These are phyloP conservation scores for Suhomyces terraborum DNA, from an alignment of 1,139 yeast genomes.

Conservation along the genomic window DNA sequence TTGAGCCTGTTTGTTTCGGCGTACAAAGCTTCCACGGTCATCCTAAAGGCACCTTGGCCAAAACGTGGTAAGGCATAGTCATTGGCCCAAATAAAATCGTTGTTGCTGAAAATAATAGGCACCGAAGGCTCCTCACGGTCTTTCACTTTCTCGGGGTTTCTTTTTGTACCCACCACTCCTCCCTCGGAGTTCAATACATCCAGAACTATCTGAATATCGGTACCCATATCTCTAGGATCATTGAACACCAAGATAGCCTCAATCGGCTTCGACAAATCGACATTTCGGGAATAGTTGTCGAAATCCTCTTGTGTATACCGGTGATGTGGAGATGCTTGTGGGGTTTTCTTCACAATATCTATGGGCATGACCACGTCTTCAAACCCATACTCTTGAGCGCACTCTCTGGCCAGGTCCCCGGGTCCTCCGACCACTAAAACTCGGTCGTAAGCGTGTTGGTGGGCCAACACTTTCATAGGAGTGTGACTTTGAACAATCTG, in stretches of 20 bases:
- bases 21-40: constrained; percentile 64
- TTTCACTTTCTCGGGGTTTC: constrained; percentile 25
- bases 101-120: constrained; percentile 83
- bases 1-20: constrained; percentile 55
- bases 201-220: constrained; percentile 76
- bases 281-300: constrained; percentile 41
- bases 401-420: constrained; percentile 65
- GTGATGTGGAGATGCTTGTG: constrained; percentile 75
- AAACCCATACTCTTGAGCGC: constrained; percentile 82
- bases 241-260: constrained; percentile 86
- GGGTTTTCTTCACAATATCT: constrained; percentile 62
- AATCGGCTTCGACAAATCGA: constrained; percentile 45
- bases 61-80: constrained; percentile 78
- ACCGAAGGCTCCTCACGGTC: constrained; percentile 53
- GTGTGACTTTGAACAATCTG: constrained; percentile 92
- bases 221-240: constrained; percentile 89
- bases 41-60: constrained; percentile 90
- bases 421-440: constrained; percentile 87
- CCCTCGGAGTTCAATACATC: constrained; percentile 68
- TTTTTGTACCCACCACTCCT: constrained; percentile 68
- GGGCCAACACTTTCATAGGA: constrained; percentile 69
- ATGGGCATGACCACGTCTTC: constrained; percentile 72
- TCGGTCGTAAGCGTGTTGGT: constrained; percentile 46
- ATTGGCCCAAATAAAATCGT: constrained; percentile 90
- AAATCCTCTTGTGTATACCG: constrained; percentile 52